Percentiles rank a stretch among this genome's conserved stretches.
phyloP scores from a whole-genome alignment of 768 basidiomycete genomes.

The Lactifluus subvellereus region DNA sequence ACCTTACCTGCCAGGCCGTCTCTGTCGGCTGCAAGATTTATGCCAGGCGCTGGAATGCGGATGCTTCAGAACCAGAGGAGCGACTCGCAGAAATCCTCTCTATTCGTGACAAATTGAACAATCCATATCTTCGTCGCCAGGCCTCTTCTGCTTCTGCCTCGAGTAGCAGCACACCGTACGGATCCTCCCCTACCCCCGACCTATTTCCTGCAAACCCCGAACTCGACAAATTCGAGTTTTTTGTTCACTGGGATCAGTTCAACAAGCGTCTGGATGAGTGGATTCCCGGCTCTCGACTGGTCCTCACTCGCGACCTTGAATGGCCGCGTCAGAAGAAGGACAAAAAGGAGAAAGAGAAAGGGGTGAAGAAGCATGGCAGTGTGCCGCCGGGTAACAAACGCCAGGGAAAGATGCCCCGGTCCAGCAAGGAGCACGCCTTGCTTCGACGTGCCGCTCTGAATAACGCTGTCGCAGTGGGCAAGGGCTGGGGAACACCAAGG shows the following conservation, averaged over 20 bases:
- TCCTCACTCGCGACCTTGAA: slow-evolving; percentile 82
- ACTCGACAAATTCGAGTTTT: slow-evolving; percentile 81
- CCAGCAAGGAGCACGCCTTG: slow-evolving; percentile 24
- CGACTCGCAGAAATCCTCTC: slow-evolving; percentile 94
- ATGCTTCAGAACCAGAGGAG: slow-evolving; percentile 69
- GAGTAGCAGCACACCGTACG: slow-evolving; percentile 21
- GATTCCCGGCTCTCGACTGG: slow-evolving; percentile 83
- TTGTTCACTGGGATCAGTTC: slow-evolving; percentile 98
- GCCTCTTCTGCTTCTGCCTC: slow-evolving; percentile 30
- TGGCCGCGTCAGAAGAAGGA: slow-evolving; percentile 92
- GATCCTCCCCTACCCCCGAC: slow-evolving; percentile 35
- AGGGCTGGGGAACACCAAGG: slow-evolving; percentile 26
- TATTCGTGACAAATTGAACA: slow-evolving; percentile 80
- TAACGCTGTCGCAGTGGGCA: slow-evolving; percentile 24
- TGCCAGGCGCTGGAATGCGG: slow-evolving; percentile 71
- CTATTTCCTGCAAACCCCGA: slow-evolving; percentile 47
- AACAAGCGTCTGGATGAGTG: slow-evolving; percentile 99
- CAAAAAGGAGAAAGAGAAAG: slow-evolving; percentile 42
- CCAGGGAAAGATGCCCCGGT: slow-evolving; percentile 26
- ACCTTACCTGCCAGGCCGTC: slow-evolving; percentile 53
- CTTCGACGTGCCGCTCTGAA: slow-evolving; percentile 40
- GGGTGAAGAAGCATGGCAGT: slow-evolving; percentile 49
- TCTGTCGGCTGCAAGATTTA: slow-evolving; percentile 94
- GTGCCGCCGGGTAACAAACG: slow-evolving; percentile 20
- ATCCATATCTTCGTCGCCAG: slow-evolving; percentile 48